Base-by-base conservation (phyloP, 2,329 filamentous ascomycete species). In the Amesomyces nigricolor region DNA sequence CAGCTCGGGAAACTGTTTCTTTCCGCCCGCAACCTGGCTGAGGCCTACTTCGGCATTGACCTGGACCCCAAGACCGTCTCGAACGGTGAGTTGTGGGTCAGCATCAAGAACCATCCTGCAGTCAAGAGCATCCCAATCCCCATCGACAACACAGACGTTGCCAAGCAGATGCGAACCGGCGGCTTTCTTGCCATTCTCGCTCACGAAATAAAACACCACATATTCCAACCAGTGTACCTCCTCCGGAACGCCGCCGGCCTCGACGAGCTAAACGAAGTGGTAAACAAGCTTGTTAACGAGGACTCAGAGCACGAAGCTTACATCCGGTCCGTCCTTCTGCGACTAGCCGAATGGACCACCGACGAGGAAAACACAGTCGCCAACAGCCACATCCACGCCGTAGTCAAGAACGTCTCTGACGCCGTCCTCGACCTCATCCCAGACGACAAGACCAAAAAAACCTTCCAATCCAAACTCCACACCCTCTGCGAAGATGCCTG, bases 161-260 rank as follows among this genome's bases (percentile, higher is more conserved):
- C 69, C 2, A 72, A 70, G 51, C 60, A 64, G 22, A 72, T 72
- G 66, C 67, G 68, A 8, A 57, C 66, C 37, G 65, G 62, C 17
- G 57, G 67, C 8, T 63, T 67, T 9, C 59, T 71, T 8, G 65
- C 62, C 13, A 58, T 68, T 40, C 50, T 72, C 3, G 58, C 64
- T 1, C 49, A 61, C 13, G 62, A 69, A 37, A 58, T 71, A 5
- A 53, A 61, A 39, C 52, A 63, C 35, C 53, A 67, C 32, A 63
- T 71, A 38, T 70, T 72, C 58, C 66, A 70, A 45, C 68, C 67
- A 5, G 65, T 58, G 5, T 70, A 70, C 51, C 47, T 71, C 11
- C 35, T 57, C 3, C 32, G 44, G 8, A 17, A 59, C 22, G 22
- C 22, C 4, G 22, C 22, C 6, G 22, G 22, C 22, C 10, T 40